Percentiles rank a stretch among this genome's conserved stretches.
Evolutionary conservation across 257 asterid genomes (phyloP).

Genomic region (Nicotiana undulata): DNA sequence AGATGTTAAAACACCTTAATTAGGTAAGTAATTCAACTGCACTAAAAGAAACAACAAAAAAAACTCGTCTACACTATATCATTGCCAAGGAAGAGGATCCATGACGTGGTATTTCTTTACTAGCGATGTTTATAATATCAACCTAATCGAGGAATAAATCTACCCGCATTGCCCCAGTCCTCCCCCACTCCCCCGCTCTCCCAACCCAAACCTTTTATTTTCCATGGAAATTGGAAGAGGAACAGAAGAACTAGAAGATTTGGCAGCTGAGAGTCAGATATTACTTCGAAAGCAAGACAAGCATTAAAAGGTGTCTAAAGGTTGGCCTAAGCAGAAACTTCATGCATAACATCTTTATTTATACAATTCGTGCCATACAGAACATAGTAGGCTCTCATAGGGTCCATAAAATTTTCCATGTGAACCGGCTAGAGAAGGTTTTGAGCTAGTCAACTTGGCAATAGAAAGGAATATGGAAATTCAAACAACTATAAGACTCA

Average conservation of each 20-base stretch:
- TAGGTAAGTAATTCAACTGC: not conserved
- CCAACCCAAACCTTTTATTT: not conserved
- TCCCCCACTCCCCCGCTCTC: not conserved
- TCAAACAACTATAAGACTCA: not conserved
- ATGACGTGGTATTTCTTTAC: not conserved
- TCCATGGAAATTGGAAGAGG: not conserved
- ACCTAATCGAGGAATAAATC: not conserved
- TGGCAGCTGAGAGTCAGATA: not conserved
- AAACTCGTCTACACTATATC: not conserved
- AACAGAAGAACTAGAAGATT: not conserved
- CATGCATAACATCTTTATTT: not conserved
- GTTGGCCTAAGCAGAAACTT: not conserved
- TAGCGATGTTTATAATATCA: not conserved
- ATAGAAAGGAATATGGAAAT: not conserved
- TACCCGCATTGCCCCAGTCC: not conserved
- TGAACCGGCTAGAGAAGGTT: not conserved
- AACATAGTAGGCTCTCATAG: not conserved
- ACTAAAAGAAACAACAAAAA: not conserved
- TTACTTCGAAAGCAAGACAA: not conserved
- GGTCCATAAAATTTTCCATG: not conserved
- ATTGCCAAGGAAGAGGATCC: not conserved
- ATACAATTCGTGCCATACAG: not conserved
- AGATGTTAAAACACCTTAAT: conserved; percentile 1
- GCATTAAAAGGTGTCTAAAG: not conserved
- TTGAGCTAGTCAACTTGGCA: not conserved